These are phyloP conservation scores for Penicillium corylophilum DNA, from an alignment of 2,329 filamentous ascomycete genomes.

Conservation along the genomic window DNA sequence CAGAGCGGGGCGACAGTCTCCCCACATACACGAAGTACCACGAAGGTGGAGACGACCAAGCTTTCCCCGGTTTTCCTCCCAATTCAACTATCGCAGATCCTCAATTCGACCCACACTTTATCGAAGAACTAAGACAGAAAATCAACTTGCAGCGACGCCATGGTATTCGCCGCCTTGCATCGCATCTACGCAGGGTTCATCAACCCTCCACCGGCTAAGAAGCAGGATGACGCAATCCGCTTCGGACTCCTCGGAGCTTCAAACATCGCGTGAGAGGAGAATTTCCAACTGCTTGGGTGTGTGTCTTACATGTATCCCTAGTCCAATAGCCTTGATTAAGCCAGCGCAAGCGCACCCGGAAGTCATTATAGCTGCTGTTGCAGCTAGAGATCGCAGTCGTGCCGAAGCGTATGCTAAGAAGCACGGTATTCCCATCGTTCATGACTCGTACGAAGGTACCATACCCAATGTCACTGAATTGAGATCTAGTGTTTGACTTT, in stretches of 20 bases:
- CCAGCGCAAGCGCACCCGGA: slow-evolving; percentile 56
- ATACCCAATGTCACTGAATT: slow-evolving; percentile 32
- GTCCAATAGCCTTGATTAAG: slow-evolving; percentile 32
- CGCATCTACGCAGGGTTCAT: background rate
- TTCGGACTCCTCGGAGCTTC: background rate
- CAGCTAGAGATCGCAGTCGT: slow-evolving; percentile 50
- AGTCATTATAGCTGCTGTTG: slow-evolving; percentile 54
- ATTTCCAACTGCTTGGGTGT: background rate
- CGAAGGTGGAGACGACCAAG: too few species aligned
- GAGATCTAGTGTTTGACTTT: background rate
- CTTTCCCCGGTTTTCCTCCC: background rate
- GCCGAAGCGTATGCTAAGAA: slow-evolving; percentile 54
- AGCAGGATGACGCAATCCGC: background rate
- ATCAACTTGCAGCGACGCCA: background rate
- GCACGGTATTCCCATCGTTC: slow-evolving; percentile 52
- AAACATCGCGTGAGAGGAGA: background rate
- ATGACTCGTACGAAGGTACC: slow-evolving; percentile 51
- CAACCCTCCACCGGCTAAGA: background rate
- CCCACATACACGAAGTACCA: too few species aligned
- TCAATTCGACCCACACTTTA: background rate
- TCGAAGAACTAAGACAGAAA: background rate
- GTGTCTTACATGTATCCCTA: background rate
- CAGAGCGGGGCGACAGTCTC: too few species aligned
- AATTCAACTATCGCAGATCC: background rate
- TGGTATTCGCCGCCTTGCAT: background rate